Base-by-base conservation (phyloP, 2,329 filamentous ascomycete species). In the Penicillium thymicola region DNA sequence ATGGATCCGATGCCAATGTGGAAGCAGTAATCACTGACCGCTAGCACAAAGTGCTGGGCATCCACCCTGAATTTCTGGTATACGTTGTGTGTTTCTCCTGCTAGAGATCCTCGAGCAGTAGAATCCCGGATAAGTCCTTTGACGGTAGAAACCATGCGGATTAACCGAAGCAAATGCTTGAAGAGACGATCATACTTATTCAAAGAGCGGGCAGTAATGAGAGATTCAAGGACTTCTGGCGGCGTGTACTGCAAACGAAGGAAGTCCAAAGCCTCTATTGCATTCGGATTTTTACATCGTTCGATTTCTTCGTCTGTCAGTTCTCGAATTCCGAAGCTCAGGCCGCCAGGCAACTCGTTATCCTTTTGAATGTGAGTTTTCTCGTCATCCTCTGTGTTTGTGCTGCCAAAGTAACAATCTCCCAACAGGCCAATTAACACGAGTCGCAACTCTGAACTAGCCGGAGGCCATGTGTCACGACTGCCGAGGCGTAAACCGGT, bases 241-340 rank as follows among this genome's bases (percentile, higher is more conserved):
- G 92, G 82, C 40, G 88, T 89, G 74, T 97, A 97, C 44, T 92
- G 89, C 8, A 99, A 78, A 2, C 90, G 85, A 16, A 99, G 79
- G 67, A 99, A 97, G 73, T 97, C 94, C n/a, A 97, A 80, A 0
- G 94, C 94, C 69, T 93, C 87, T 18, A 97, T 81, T 0, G 88
- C 89, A 68, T 90, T 83, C 0, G 91, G 87, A 65, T 97, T 85
- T 80, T 95, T 87, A 72, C 92, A 93, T 59, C 83, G 86, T 51
- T 91, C 85, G 46, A 96, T 89, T 64, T 97, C 92, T 45, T 88
- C 86, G 8, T 85, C 80, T 0, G 86, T 82, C 59, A 97, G 81
- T 64, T 93, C 88, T 37, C 94, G 88, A 25, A 99, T 88, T 0
- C 90, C 85, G 70, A 99, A 97, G 71, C 86, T 90, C 30, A 92